phyloP scores from a whole-genome alignment of 73 alveolate species.

The Durusdinium trenchii region DNA sequence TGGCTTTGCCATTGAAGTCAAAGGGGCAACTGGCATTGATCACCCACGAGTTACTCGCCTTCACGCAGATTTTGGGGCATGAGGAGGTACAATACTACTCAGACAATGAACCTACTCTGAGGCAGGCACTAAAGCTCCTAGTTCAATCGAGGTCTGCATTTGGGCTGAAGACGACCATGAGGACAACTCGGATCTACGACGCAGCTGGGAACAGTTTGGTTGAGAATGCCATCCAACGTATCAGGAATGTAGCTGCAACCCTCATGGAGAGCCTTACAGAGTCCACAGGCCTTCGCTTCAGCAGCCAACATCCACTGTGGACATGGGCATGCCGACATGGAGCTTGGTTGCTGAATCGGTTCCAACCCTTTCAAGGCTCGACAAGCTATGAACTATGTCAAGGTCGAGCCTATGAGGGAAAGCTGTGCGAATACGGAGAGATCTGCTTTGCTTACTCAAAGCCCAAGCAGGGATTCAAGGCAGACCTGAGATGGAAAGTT shows the following conservation, averaged over 20 bases:
- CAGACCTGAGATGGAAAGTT: no score
- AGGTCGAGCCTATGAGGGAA: background rate
- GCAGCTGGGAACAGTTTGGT: background rate
- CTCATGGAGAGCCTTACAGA: background rate
- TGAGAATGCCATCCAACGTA: background rate
- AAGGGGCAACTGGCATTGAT: background rate
- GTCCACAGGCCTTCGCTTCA: background rate
- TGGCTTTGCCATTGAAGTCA: no score
- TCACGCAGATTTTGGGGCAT: background rate
- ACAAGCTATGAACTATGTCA: no score
- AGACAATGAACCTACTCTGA: background rate
- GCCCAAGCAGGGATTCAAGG: no score
- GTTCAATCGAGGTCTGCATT: background rate
- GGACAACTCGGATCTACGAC: no score
- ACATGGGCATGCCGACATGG: background rate
- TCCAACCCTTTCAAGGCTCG: no score
- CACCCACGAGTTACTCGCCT: background rate
- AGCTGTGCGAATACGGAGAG: background rate
- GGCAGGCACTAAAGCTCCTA: background rate
- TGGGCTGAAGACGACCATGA: background rate
- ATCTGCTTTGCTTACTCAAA: no score
- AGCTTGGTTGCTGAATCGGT: constrained; percentile 9
- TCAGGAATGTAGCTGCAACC: background rate
- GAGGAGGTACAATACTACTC: no score
- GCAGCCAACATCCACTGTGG: background rate